Percentiles rank a stretch among this genome's conserved stretches.
Evolutionary conservation across 2,329 filamentous ascomycete genomes (phyloP).

Genomic region (Xylariaceae sp.): DNA sequence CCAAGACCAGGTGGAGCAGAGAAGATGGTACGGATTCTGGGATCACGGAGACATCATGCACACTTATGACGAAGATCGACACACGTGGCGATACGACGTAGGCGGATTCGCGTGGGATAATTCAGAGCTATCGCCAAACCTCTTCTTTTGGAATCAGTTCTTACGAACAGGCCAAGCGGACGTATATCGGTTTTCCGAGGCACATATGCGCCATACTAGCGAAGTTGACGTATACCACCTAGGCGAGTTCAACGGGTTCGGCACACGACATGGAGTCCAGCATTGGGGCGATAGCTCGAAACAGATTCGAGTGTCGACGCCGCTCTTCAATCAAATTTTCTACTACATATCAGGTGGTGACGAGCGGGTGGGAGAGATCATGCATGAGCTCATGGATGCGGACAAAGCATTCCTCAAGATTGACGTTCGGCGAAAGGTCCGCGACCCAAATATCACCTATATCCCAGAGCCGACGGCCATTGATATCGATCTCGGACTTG

Average conservation of each 20-base stretch:
- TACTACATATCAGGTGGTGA: constrained; percentile 56
- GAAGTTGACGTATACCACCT: constrained; percentile 62
- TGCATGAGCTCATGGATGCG: constrained; percentile 49
- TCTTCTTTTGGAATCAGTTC: constrained; percentile 62
- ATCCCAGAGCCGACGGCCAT: constrained; percentile 41
- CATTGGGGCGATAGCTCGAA: constrained; percentile 60
- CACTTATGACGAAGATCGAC: constrained; percentile 55
- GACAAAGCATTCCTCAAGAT: constrained; percentile 50
- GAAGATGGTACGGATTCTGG: constrained; percentile 60
- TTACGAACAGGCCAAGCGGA: constrained; percentile 54
- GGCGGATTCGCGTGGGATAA: constrained; percentile 65
- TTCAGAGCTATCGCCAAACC: constrained; percentile 57
- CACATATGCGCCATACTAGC: constrained; percentile 53
- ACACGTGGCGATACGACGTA: constrained; percentile 60
- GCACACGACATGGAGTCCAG: constrained; percentile 60
- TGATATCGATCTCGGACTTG: constrained; percentile 53
- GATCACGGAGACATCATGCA: constrained; percentile 62
- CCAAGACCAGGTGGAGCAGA: constrained; percentile 50
- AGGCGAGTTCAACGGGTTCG: constrained; percentile 55
- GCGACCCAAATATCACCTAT: constrained; percentile 42
- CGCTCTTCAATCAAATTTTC: constrained; percentile 54
- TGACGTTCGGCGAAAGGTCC: constrained; percentile 57
- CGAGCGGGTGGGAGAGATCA: constrained; percentile 52
- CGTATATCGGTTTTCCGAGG: constrained; percentile 56
- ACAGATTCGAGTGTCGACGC: constrained; percentile 57